Conservation (phyloP, 2,329 filamentous ascomycete genomes). For the Colletotrichum nymphaeae region DNA sequence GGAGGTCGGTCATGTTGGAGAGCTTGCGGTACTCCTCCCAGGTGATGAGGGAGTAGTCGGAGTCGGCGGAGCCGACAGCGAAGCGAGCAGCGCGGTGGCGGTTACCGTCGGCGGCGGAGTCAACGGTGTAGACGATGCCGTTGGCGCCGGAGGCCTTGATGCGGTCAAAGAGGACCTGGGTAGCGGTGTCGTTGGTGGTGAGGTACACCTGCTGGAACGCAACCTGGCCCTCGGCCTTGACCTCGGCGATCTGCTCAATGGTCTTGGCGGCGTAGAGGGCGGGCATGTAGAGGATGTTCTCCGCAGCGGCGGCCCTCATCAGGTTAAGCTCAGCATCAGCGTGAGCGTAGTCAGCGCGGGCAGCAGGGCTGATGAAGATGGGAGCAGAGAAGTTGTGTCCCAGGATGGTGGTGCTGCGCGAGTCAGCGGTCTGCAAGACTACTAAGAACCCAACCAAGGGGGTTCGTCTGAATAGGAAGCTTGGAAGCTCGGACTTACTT, state of each 20-base stretch:
- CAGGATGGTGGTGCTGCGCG: constrained; percentile 57
- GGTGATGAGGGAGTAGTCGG: constrained; percentile 33
- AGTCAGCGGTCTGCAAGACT: constrained; percentile 8
- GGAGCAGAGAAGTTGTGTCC: constrained; percentile 65
- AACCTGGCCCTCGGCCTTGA: constrained; percentile 49
- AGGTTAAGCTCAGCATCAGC: constrained; percentile 60
- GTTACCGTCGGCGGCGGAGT: constrained; percentile 52
- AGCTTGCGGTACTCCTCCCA: constrained; percentile 53
- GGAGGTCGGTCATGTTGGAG: constrained; percentile 48
- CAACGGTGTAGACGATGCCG: constrained; percentile 52
- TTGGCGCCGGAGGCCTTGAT: constrained; percentile 48
- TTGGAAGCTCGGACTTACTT: constrained; percentile 39
- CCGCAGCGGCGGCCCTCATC: constrained; percentile 59
- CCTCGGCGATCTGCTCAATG: constrained; percentile 51
- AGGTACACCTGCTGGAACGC: constrained; percentile 52
- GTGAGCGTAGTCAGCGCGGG: constrained; percentile 57
- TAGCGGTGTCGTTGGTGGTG: constrained; percentile 47
- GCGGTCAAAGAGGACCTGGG: constrained; percentile 44
- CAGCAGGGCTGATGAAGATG: constrained; percentile 66
- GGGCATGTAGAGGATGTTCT: constrained; percentile 63
- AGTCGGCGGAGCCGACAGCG: constrained; percentile 49
- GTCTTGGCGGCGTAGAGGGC: constrained; percentile 46
- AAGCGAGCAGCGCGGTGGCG: constrained; percentile 54
- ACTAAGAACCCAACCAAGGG: neutral
- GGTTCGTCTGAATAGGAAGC: neutral